Percentiles rank a stretch among this genome's conserved stretches.
Evolutionary conservation across 352 stramenopile genomes (phyloP).

Genomic region (Globisporangium echinulatum): DNA sequence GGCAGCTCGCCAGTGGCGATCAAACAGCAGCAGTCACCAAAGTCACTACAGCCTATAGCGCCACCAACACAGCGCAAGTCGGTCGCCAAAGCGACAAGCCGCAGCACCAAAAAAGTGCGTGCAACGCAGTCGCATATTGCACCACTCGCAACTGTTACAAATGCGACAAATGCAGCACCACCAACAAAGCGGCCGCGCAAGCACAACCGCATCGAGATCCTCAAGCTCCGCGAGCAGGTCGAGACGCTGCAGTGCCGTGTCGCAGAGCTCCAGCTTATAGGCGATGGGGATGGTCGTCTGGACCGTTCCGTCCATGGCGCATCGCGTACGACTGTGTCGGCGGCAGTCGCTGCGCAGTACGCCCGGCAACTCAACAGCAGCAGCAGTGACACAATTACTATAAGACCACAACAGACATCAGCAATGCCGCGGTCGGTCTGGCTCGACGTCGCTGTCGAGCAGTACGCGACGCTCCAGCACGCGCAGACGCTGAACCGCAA

Average conservation of each 20-base stretch:
- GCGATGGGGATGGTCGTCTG: no score
- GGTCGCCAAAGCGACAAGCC: neutral
- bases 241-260: neutral
- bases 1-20: neutral
- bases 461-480: constrained; percentile 32
- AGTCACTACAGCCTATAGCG: no score
- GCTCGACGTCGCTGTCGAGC: constrained; percentile 33
- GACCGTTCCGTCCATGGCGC: neutral
- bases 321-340: neutral
- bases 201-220: constrained; percentile 12
- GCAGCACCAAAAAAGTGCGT: neutral
- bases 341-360: constrained; percentile 2
- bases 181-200: constrained; percentile 8
- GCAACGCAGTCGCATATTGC: neutral
- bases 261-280: constrained; percentile 4
- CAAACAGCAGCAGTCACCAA: neutral
- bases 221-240: constrained; percentile 8
- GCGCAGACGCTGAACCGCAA: constrained; percentile 34
- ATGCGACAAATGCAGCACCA: neutral
- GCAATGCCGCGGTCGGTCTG: constrained; percentile 18
- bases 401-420: no score
- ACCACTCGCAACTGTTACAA: neutral
- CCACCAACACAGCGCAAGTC: neutral
- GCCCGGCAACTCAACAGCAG: neutral
- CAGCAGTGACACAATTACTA: no score